Conservation (phyloP, 106 monocot species). For the Dioscorea alata region DNA sequence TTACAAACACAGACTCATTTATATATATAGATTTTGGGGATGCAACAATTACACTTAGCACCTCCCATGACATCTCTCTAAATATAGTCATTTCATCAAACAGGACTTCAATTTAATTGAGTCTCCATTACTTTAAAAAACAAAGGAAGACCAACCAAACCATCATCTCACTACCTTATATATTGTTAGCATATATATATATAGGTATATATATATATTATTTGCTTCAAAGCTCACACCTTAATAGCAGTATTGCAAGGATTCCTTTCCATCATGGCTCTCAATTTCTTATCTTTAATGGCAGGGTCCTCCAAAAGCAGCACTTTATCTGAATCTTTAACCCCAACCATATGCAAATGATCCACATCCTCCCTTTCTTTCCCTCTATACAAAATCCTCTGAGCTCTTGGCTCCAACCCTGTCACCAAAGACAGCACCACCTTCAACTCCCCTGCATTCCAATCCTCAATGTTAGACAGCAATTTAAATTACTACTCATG, state of each 20-base stretch:
- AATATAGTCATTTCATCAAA: background rate
- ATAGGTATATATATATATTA: too few relatives aligned
- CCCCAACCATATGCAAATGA: slow-evolving; percentile 63
- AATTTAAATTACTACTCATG: too few relatives aligned
- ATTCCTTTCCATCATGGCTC: background rate
- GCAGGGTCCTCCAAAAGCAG: slow-evolving; percentile 58
- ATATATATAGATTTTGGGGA: too few relatives aligned
- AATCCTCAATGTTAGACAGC: background rate
- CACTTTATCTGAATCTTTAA: slow-evolving; percentile 43
- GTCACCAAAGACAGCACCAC: slow-evolving; percentile 30
- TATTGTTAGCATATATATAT: background rate
- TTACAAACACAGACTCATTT: too few relatives aligned
- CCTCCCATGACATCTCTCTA: too few relatives aligned
- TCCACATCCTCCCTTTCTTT: slow-evolving; percentile 64
- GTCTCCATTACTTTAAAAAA: background rate
- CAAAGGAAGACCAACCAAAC: background rate
- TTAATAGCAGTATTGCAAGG: too few relatives aligned
- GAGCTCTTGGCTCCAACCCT: slow-evolving; percentile 47
- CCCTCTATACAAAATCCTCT: slow-evolving; percentile 46
- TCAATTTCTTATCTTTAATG: slow-evolving; percentile 40
- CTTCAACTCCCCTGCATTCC: slow-evolving; percentile 52
- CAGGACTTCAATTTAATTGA: background rate
- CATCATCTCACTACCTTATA: background rate
- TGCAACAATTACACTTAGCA: too few relatives aligned
- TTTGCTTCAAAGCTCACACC: too few relatives aligned